These are phyloP conservation scores for Apophysomyces variabilis DNA, from an alignment of 371 early-diverging fungal genomes.

Conservation along the genomic window DNA sequence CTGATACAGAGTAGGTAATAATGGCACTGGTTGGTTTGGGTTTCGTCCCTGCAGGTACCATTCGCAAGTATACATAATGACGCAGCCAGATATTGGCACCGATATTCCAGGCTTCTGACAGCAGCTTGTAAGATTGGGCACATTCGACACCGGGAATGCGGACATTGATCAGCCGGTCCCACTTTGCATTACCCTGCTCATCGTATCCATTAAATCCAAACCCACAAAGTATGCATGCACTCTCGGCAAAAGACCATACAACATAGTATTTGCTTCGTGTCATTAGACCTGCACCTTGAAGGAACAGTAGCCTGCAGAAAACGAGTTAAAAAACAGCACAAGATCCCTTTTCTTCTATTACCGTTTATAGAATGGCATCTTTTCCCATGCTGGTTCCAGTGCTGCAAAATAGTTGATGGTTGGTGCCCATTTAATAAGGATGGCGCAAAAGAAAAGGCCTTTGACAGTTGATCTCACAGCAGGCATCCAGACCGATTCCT, in stretches of 20 bases:
- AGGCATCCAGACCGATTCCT: not conserved
- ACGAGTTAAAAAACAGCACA: slow-evolving; percentile 6
- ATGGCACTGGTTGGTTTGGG: slow-evolving; percentile 59
- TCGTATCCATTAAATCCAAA: slow-evolving; percentile 79
- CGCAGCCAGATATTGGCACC: slow-evolving; percentile 84
- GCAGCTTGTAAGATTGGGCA: slow-evolving; percentile 65
- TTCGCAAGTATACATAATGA: slow-evolving; percentile 74
- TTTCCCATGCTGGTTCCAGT: slow-evolving; percentile 31
- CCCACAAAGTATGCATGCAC: slow-evolving; percentile 76
- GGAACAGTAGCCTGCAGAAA: slow-evolving; percentile 48
- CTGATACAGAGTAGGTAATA: slow-evolving; percentile 74
- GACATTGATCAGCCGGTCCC: slow-evolving; percentile 72
- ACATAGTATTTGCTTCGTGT: slow-evolving; percentile 81
- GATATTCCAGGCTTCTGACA: slow-evolving; percentile 85
- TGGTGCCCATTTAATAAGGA: slow-evolving; percentile 40
- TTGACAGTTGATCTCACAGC: slow-evolving; percentile 21
- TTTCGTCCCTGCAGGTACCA: slow-evolving; percentile 56
- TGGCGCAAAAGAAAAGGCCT: slow-evolving; percentile 40
- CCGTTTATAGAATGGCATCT: slow-evolving; percentile 33
- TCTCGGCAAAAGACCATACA: slow-evolving; percentile 85
- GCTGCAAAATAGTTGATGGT: slow-evolving; percentile 44
- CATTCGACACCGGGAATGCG: slow-evolving; percentile 68
- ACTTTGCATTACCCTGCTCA: slow-evolving; percentile 44
- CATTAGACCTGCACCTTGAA: slow-evolving; percentile 64
- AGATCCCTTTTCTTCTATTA: slow-evolving; percentile 12